Base-by-base conservation (phyloP, 2,329 filamentous ascomycete genomes). In the Penicillium italicum region DNA sequence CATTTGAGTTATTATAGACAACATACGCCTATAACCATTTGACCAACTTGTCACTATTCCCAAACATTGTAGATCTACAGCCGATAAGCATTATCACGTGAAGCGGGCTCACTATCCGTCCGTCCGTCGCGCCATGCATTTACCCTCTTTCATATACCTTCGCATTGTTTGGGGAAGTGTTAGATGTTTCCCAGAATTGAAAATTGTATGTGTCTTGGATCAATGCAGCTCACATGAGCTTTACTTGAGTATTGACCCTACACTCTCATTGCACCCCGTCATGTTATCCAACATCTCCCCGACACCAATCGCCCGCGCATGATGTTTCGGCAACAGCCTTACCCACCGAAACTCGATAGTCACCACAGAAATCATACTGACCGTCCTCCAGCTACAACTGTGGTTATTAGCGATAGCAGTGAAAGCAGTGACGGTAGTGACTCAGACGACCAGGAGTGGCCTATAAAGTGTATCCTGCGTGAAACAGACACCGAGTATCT, bases 381-480 rank as follows among this genome's bases (percentile, higher is more conserved):
- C 43, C 14, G 64, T 30, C 30, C 31, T 50, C n/a, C 63, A 65
- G 33, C 49, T 53, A n/a, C 51, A 26, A 44, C 9, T 41, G 18
- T 34, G 18, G n/a, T 30, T 33, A 31, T 45, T n/a, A 48, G 37
- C 30, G 41, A 43, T 30, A 51, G 50, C 51, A 56, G 45, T 44
- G 36, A 59, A 36, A 62, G 49, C 46, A 55, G 33, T 30, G 38
- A 50, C 26, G 33, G 49, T 24, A 44, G 46, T 37, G 40, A 44
- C 12, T 36, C 66, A 44, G 62, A 50, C n/a, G 66, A 69, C 41
- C 63, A 68, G 56, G 69, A 74, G 62, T 73, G 63, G 58, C 65
- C 64, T 52, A 72, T 73, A 40, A 72, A 72, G 50, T 65, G 64
- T 56, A 74, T 74, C 45, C 63, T 74, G 53, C 68, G 69, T 58